Base-by-base conservation (phyloP, 805 yeast species). In the Ogataea nitratoaversa region DNA sequence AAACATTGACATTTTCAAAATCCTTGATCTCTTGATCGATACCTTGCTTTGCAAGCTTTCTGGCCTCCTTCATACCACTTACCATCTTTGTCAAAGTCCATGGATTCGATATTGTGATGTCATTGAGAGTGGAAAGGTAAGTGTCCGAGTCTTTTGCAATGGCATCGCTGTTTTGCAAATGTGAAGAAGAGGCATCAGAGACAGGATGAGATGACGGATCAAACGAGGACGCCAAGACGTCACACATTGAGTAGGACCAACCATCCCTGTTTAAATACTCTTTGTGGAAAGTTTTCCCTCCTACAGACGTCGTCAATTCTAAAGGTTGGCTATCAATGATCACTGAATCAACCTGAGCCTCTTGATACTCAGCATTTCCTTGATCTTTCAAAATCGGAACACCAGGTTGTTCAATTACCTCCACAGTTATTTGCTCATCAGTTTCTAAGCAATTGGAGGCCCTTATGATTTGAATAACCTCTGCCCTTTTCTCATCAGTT, bases 81-180 rank as follows among this genome's bases (percentile, higher is more conserved):
- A 38, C 38, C 41, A 48, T 34, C 34, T 56, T 56, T 2, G 52
- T 19, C 4, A 47, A 33, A 1, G 44, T 41, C 44, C 54, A 55
- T 0, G 62, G 59, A 34, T 56, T 57, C 1, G 56, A 49, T 2
- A 53, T 27, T 1, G 41, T 32, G 1, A 48, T 43, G 30, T 48
- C 44, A 8, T 42, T 38, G 1, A 44, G 11, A 11, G 5, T 14
- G 8, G 9, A 8, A 5, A 6, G 31, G 9, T 11, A 4, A 9
- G 13, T n/a, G 13, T 8, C 30, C 8, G 23, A 20, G 9, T 36
- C 39, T 19, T 17, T 16, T n/a, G 27, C 5, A 5, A 16, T 29
- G 3, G 20, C 9, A 29, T 35, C 32, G 19, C 5, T 29, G 4
- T 19, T 18, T 18, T 19, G 14, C 20, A 19, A 22, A 8, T 11